phyloP scores from a whole-genome alignment of 345 rosid species.

The Tarenaya hassleriana region DNA sequence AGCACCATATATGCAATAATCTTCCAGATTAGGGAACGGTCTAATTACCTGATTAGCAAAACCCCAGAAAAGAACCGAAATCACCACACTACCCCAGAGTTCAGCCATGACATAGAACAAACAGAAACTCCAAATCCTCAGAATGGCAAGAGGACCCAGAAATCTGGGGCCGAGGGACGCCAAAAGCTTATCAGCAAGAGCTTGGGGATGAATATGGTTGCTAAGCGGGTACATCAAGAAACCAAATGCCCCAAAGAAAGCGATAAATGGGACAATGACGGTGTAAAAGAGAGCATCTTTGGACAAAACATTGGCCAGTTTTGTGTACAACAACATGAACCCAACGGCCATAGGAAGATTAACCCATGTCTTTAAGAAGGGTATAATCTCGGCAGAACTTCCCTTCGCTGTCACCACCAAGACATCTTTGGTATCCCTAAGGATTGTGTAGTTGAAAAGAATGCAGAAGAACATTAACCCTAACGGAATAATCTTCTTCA shows the following conservation, averaged over 20 bases:
- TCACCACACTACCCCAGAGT: constrained; percentile 96
- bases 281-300: constrained; percentile 83
- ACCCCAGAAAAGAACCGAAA: constrained; percentile 97
- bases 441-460: constrained; percentile 87
- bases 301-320: constrained; percentile 67
- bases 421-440: constrained; percentile 97
- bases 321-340: constrained; percentile 82
- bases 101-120: constrained; percentile 99
- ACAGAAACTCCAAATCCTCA: constrained; percentile 97
- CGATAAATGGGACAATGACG: constrained; percentile 82
- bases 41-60: constrained; percentile 86
- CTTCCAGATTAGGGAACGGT: not conserved
- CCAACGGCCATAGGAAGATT: constrained; percentile 98
- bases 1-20: not conserved
- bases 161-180: constrained; percentile 72
- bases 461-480: constrained; percentile 97
- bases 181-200: constrained; percentile 77
- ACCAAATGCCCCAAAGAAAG: constrained; percentile 92
- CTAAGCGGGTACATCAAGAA: constrained; percentile 90
- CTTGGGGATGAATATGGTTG: constrained; percentile 73
- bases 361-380: constrained; percentile 94
- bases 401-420: constrained; percentile 95
- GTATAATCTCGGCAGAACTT: constrained; percentile 96
- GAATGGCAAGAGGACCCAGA: constrained; percentile 90
- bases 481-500: constrained; percentile 82